Evolutionary conservation across 306 rosid genomes (phyloP), one percentile per base, ranked within the genome.

Genomic region (Parietaria judaica): DNA sequence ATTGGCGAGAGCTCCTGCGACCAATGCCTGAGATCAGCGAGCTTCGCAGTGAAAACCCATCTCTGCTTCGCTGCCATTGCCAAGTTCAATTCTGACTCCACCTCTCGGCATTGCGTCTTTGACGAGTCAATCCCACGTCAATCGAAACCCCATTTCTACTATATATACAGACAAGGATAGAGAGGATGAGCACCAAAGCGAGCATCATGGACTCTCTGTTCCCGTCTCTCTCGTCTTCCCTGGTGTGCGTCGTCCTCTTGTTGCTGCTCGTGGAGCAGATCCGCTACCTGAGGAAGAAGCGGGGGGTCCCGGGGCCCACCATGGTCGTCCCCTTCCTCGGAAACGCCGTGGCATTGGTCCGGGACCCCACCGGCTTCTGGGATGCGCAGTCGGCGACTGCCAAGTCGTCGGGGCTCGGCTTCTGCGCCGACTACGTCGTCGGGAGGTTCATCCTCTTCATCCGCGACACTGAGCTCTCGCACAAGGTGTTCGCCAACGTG

Each of bases 401-500:
- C 6, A 76, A 78, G 46, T 84, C 94, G 1, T 64, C 96, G 11
- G 14, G 36, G 0, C 4, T 9, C 0, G 98, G 98, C 0, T 45
- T 81, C 75, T 88, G 95, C 6, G 83, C 54, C 1, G 86, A 92
- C 79, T 92, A 92, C 81, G 52, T 92, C 56, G 16, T 83, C 76
- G 98, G 98, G 0, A 84, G 64, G 38, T 88, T 86, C 83, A 80
- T 84, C 68, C 45, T 88, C 60, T 88, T 84, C 84, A 77, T 88
- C 60, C 74, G 90, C 13, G 94, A 92, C 75, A 64, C 94, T 4
- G 84, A 84, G 5, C 95, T 92, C 53, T 92, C 88, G 8, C 95
- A 86, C 75, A 82, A 80, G 64, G 46, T 92, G 56, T 92, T 92
- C 76, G 55, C 92, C 63, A 92, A 92, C 74, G 98, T 92, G 8